These are phyloP conservation scores for Phoma sp. DNA, from an alignment of 2,329 filamentous ascomycete genomes.

Conservation along the genomic window DNA sequence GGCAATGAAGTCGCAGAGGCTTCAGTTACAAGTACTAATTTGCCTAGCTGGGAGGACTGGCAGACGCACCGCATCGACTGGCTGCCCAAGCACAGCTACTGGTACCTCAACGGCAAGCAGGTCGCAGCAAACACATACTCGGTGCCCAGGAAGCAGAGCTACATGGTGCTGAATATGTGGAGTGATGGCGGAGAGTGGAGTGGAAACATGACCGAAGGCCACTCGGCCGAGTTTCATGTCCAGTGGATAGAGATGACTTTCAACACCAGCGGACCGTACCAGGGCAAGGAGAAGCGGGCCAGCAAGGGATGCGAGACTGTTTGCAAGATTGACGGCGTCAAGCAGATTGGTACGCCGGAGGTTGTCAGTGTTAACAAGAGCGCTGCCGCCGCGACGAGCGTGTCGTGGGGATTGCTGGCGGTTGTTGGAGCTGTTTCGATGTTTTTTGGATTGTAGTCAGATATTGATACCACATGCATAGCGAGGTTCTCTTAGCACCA, in stretches of 20 bases:
- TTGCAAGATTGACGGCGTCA: slow-evolving; percentile 49
- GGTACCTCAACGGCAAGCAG: slow-evolving; percentile 63
- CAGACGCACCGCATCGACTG: slow-evolving; percentile 68
- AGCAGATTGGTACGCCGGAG: slow-evolving; percentile 45
- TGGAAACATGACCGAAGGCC: slow-evolving; percentile 63
- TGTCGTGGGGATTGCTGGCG: slow-evolving; percentile 38
- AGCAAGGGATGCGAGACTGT: slow-evolving; percentile 43
- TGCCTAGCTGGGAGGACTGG: slow-evolving; percentile 63
- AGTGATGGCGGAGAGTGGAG: slow-evolving; percentile 67
- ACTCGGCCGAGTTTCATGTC: slow-evolving; percentile 64
- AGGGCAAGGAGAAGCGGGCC: slow-evolving; percentile 34
- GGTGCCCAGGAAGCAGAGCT: slow-evolving; percentile 61
- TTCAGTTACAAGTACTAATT: slow-evolving; percentile 58
- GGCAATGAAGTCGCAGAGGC: slow-evolving; percentile 57
- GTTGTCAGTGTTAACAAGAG: slow-evolving; percentile 32
- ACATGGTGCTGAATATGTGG: slow-evolving; percentile 67
- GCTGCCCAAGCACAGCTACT: slow-evolving; percentile 61
- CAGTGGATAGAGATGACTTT: slow-evolving; percentile 70
- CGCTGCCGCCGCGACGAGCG: slow-evolving; percentile 24
- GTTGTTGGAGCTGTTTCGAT: slow-evolving; percentile 32
- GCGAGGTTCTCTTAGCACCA: not conserved
- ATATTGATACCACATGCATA: slow-evolving; percentile 10
- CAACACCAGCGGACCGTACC: slow-evolving; percentile 48
- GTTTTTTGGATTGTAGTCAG: slow-evolving; percentile 25
- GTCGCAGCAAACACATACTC: slow-evolving; percentile 63